phyloP scores from a whole-genome alignment of 1,284 basidiomycete genomes.

The Leccinum pseudoinsigne region DNA sequence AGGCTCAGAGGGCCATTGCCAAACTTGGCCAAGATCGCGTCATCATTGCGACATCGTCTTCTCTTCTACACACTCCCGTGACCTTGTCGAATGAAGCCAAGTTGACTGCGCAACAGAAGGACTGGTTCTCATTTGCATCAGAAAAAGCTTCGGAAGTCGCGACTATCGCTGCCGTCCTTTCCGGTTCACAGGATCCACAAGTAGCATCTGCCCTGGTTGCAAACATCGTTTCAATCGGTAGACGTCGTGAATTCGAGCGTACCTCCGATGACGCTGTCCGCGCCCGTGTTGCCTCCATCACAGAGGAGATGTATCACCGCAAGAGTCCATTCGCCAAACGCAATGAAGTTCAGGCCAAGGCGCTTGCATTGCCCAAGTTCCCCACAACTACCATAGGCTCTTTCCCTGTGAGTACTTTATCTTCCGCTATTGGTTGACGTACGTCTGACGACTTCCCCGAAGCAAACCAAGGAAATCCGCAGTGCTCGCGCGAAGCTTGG shows the following conservation, averaged over 20 bases:
- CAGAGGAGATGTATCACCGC: constrained; percentile 85
- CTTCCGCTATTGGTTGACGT: not conserved
- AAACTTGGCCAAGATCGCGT: constrained; percentile 86
- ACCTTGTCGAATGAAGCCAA: constrained; percentile 93
- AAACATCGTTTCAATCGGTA: constrained; percentile 91
- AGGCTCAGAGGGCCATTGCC: constrained; percentile 84
- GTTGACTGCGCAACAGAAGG: constrained; percentile 88
- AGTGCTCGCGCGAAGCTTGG: constrained; percentile 91
- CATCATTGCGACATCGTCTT: constrained; percentile 94
- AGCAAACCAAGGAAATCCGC: constrained; percentile 99
- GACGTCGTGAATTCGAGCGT: constrained; percentile 95
- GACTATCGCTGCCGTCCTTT: constrained; percentile 80
- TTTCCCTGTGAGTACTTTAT: constrained; percentile 70
- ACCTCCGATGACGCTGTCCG: constrained; percentile 95
- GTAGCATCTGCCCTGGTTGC: constrained; percentile 75
- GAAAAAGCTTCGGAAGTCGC: constrained; percentile 97
- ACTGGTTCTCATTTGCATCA: constrained; percentile 99
- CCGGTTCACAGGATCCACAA: constrained; percentile 76
- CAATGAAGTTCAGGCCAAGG: constrained; percentile 87
- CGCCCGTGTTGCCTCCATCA: constrained; percentile 94
- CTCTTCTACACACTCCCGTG: constrained; percentile 97
- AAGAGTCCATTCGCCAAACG: constrained; percentile 90
- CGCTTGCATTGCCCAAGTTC: constrained; percentile 94
- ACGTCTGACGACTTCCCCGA: constrained; percentile 10
- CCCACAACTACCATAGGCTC: constrained; percentile 99